phyloP scores from a whole-genome alignment of 768 basidiomycete species.

The Sporobolomyces phaffii region DNA sequence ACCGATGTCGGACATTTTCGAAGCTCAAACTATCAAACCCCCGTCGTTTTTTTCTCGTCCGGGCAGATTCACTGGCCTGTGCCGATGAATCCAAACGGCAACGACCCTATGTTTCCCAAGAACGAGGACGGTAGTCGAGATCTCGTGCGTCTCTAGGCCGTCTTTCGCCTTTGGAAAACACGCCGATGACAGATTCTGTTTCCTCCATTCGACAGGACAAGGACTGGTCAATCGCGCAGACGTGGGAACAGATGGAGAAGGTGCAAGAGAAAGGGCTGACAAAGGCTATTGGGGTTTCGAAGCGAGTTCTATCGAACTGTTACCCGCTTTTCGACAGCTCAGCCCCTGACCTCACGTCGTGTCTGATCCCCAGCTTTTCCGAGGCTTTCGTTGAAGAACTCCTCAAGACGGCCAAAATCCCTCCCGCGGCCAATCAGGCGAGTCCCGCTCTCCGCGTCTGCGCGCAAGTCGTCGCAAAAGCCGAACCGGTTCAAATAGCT shows the following conservation, averaged over 20 bases:
- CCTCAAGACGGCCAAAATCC: constrained; percentile 52
- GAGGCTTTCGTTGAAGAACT: constrained; percentile 60
- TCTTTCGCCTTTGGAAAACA: not conserved
- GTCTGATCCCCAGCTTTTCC: constrained; percentile 55
- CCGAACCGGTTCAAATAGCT: no score
- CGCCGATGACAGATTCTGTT: not conserved
- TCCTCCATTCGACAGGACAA: constrained; percentile 47
- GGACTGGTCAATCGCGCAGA: constrained; percentile 66
- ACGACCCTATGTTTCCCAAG: constrained; percentile 39
- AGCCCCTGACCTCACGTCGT: not conserved
- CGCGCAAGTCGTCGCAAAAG: no score
- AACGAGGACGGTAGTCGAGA: constrained; percentile 21
- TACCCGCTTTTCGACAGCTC: not conserved
- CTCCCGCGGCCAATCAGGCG: constrained; percentile 72
- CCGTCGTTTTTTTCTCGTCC: no score
- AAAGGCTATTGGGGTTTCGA: constrained; percentile 62
- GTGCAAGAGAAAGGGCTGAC: constrained; percentile 57
- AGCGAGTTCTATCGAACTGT: constrained; percentile 6
- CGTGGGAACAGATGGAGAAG: constrained; percentile 54
- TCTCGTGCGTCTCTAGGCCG: not conserved
- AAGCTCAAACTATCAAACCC: no score
- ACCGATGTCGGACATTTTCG: no score
- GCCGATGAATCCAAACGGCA: constrained; percentile 55
- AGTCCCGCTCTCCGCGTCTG: not conserved
- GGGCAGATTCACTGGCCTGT: constrained; percentile 73